Evolutionary conservation across 2,329 filamentous ascomycete species (phyloP), one percentile per base, ranked within the genome.

Genomic region (Trichothecium sympodiale): DNA sequence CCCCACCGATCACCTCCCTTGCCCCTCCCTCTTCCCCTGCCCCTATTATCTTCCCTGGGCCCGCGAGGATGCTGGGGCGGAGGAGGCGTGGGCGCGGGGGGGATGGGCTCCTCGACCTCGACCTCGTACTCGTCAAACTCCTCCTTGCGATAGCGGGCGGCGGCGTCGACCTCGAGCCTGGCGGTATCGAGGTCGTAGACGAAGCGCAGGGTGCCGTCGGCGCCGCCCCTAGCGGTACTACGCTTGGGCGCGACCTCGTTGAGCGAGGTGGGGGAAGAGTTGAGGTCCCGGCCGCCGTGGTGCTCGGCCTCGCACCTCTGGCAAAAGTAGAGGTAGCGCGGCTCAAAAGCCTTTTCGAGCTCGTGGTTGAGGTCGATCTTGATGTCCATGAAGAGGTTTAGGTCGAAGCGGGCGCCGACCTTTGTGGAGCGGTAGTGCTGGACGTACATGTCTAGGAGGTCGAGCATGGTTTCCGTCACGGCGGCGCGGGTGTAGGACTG

Each of bases 361-460:
- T 93, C 81, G 48, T 83, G 75, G 57, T 96, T 95, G 42, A 95
- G 69, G 17, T 75, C 70, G 43, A 96, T 94, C 53, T 91, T 85
- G 46, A 93, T 77, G 43, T 81, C 76, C 51, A 96, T 84, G 54
- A 94, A 89, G 36, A 71, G 72, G 46, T 89, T 80, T 30, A 89
- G 67, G 32, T 80, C 74, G 56, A 85, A 82, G 33, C 73, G 64
- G 13, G 72, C 66, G 6, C 87, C 88, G 15, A 94, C 66, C 34
- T 80, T 76, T 25, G 87, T 94, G 35, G 71, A 67, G 45, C 75
- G 73, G 37, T 77, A 75, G 52, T 93, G 81, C 51, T 94, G 83
- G 0, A 86, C 91, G 57, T 95, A 96, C 3, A 96, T 71, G 51
- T 98, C 89, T 17, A 96, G 71, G 0, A 95, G 69, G 52, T 96